phyloP scores from a whole-genome alignment of 768 basidiomycete genomes.

The Kwoniella dendrophila region DNA sequence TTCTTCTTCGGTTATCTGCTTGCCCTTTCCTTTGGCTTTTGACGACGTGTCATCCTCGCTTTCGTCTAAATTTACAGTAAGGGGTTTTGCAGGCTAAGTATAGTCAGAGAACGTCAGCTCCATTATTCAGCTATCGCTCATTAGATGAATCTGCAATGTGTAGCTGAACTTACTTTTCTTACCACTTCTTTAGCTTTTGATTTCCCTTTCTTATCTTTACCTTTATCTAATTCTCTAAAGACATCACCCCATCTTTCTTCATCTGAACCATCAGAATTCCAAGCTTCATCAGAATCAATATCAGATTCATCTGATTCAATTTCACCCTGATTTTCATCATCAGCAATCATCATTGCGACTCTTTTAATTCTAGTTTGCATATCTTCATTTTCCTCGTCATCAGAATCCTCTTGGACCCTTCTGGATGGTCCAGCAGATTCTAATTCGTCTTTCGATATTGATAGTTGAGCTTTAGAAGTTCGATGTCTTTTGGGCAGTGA shows the following conservation, averaged over 20 bases:
- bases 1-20: conserved; percentile 44
- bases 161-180: conserved; percentile 39
- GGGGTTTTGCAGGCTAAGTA: conserved; percentile 41
- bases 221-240: conserved; percentile 48
- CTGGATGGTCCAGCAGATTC: conserved; percentile 29
- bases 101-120: conserved; percentile 5
- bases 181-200: conserved; percentile 42
- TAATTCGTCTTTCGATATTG: conserved; percentile 38
- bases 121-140: background rate
- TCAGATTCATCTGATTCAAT: conserved; percentile 53
- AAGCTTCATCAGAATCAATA: conserved; percentile 57
- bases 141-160: background rate
- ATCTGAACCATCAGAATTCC: conserved; percentile 55
- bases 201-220: conserved; percentile 41
- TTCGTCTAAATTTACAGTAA: conserved; percentile 58
- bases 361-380: conserved; percentile 50
- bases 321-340: conserved; percentile 43
- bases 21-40: conserved; percentile 12
- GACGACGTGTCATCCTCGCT: conserved; percentile 60
- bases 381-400: conserved; percentile 56
- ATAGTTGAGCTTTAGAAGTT: conserved; percentile 35
- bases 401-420: conserved; percentile 29
- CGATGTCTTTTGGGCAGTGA: conserved; percentile 45
- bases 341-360: conserved; percentile 54
- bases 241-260: conserved; percentile 55